phyloP scores from a whole-genome alignment of 257 asterid species.

The Capsicum pubescens region DNA sequence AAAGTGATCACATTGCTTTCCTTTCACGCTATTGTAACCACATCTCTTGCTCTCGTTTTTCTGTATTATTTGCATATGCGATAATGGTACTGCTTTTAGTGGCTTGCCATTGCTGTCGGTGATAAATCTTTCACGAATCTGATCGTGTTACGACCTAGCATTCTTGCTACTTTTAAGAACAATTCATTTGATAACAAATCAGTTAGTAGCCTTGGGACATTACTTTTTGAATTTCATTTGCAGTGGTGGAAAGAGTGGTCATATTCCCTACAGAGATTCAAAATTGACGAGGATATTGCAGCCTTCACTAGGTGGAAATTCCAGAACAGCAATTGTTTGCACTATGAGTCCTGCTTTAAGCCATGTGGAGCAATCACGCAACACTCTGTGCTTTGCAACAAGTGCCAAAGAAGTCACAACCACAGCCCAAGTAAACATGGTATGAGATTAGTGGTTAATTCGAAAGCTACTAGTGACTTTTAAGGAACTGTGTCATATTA shows the following conservation, averaged over 20 bases:
- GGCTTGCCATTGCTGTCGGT: neutral
- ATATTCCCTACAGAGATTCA: constrained; percentile 85
- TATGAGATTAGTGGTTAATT: constrained; percentile 37
- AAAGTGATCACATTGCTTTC: neutral
- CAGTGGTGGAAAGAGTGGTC: constrained; percentile 84
- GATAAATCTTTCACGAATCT: neutral
- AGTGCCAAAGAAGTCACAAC: constrained; percentile 96
- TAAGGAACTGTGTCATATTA: constrained; percentile 10
- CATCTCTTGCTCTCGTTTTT: constrained; percentile 10
- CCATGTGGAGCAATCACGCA: constrained; percentile 94
- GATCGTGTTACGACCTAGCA: neutral
- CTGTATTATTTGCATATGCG: neutral
- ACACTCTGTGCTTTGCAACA: constrained; percentile 84
- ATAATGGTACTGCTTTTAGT: neutral
- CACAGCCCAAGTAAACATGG: constrained; percentile 95
- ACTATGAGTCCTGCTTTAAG: constrained; percentile 94
- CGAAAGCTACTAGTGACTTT: constrained; percentile 13
- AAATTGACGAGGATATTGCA: constrained; percentile 94
- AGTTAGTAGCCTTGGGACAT: neutral
- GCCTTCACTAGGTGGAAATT: constrained; percentile 96
- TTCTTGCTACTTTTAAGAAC: constrained; percentile 19
- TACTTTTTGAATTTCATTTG: constrained; percentile 32
- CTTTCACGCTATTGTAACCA: neutral
- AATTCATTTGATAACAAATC: constrained; percentile 14
- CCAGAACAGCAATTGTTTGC: constrained; percentile 95